Conservation (phyloP, 306 rosid genomes). For the Dicorynia guianensis region DNA sequence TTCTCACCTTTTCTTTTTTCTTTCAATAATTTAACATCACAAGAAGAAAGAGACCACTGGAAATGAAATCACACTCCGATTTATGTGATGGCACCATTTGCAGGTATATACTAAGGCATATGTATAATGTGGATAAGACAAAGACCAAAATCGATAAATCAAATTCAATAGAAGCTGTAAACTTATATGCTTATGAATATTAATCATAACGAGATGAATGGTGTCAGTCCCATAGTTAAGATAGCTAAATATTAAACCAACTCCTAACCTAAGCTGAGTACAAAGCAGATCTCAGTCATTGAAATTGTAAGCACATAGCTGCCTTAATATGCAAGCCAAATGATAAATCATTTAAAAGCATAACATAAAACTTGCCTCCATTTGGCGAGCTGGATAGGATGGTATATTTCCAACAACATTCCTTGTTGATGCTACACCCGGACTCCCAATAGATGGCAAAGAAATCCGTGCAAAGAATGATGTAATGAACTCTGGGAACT, state of each 20-base stretch:
- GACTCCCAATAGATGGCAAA: constrained; percentile 77
- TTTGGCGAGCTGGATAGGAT: constrained; percentile 67
- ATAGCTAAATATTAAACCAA: constrained; percentile 7
- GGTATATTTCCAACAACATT: constrained; percentile 60
- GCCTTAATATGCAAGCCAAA: constrained; percentile 13
- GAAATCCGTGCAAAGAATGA: constrained; percentile 76
- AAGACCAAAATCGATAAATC: no score
- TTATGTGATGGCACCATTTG: neutral
- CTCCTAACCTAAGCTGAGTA: neutral
- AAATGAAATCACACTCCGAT: neutral
- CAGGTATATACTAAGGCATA: neutral
- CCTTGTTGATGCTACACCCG: constrained; percentile 66
- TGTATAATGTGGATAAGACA: neutral
- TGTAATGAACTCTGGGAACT: constrained; percentile 78
- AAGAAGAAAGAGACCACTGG: neutral
- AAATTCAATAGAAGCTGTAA: neutral
- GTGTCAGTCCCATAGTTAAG: neutral
- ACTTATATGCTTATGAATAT: constrained; percentile 12
- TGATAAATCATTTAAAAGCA: constrained; percentile 20
- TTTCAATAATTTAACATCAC: neutral
- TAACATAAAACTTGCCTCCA: constrained; percentile 69
- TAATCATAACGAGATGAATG: neutral
- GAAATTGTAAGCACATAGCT: constrained; percentile 24
- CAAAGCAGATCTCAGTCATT: constrained; percentile 5
- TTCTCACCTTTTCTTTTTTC: no score